Conservation (phyloP, 2,329 filamentous ascomycete species). For the Alternaria gaisen region DNA sequence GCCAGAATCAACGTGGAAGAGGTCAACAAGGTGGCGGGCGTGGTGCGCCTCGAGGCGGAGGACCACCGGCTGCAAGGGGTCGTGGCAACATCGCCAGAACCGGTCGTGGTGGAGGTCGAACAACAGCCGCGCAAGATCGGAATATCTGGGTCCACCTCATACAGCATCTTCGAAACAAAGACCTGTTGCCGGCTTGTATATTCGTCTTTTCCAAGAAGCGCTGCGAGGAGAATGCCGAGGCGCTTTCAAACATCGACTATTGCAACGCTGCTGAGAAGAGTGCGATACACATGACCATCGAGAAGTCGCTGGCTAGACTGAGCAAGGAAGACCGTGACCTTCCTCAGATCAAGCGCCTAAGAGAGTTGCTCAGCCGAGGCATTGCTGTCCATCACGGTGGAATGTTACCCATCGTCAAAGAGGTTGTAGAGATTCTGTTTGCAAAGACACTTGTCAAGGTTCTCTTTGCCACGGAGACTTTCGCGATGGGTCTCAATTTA, state of each 20-base stretch:
- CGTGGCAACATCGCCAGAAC: constrained; percentile 89
- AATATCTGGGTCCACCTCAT: constrained; percentile 97
- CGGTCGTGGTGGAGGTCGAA: constrained; percentile 84
- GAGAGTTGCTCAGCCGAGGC: constrained; percentile 84
- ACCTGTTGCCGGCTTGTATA: constrained; percentile 89
- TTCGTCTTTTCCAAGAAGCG: constrained; percentile 99
- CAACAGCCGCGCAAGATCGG: constrained; percentile 91
- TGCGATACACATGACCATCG: constrained; percentile 95
- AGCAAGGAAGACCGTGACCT: constrained; percentile 88
- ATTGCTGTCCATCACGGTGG: constrained; percentile 97
- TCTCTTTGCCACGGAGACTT: constrained; percentile 96
- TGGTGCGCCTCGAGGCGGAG: constrained; percentile 63
- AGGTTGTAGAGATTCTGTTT: constrained; percentile 96
- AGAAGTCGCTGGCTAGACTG: constrained; percentile 89
- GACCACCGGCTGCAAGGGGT: constrained; percentile 64
- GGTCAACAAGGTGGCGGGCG: constrained; percentile 55
- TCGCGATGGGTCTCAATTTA: constrained; percentile 96
- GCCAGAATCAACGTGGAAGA: constrained; percentile 62
- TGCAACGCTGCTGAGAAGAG: constrained; percentile 95
- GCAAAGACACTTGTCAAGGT: constrained; percentile 95
- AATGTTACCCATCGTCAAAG: constrained; percentile 93
- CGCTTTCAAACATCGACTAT: constrained; percentile 93
- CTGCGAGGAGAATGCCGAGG: constrained; percentile 96
- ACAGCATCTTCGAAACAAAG: constrained; percentile 86
- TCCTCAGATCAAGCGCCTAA: constrained; percentile 89